Evolutionary conservation across 345 rosid species (phyloP).

Genomic region (Brassica rapa): DNA sequence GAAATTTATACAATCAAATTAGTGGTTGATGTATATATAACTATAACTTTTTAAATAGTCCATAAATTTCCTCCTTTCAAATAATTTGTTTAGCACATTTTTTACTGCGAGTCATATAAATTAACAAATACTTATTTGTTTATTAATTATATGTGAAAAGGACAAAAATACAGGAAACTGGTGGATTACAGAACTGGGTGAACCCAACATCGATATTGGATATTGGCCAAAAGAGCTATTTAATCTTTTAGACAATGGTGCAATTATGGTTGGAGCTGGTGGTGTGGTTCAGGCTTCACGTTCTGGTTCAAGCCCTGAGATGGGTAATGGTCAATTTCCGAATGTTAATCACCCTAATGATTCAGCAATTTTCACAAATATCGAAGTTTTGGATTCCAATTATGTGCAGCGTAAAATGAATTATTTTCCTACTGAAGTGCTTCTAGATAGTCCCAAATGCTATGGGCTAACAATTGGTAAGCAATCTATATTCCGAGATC

Average conservation of each 20-base stretch:
- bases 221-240: conserved; percentile 27
- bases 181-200: neutral
- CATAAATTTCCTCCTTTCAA: neutral
- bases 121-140: neutral
- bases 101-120: neutral
- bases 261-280: neutral
- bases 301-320: conserved; percentile 1
- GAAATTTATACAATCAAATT: neutral
- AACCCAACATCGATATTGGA: neutral
- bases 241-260: conserved; percentile 1
- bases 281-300: conserved; percentile 12
- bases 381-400: neutral
- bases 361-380: neutral
- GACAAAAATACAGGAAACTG: conserved; percentile 1
- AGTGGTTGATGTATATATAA: neutral
- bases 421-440: neutral
- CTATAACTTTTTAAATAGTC: neutral
- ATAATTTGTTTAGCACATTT: neutral
- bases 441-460: conserved; percentile 24
- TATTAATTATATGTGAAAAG: neutral
- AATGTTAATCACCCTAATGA: rapidly evolving
- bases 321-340: conserved; percentile 29
- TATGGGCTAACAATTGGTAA: conserved; percentile 8
- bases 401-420: neutral
- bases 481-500: neutral